Conservation (phyloP, 345 rosid species). For the Balakata baccata region DNA sequence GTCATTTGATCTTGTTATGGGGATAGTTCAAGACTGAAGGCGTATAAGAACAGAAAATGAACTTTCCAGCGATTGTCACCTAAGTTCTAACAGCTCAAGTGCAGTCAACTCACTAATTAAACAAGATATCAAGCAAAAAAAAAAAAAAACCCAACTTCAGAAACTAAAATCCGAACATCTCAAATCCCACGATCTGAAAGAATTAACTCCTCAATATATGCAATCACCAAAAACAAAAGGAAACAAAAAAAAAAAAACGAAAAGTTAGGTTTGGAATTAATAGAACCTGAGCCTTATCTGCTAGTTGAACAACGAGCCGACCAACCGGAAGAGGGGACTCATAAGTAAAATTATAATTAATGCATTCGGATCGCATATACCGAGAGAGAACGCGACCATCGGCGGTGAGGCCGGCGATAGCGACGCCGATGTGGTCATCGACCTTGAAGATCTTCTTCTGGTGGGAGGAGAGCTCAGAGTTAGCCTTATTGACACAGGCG, state of each 20-base stretch:
- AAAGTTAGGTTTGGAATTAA: neutral
- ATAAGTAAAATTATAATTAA: slow-evolving; percentile 76
- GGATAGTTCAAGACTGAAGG: neutral
- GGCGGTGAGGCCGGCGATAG: slow-evolving; percentile 95
- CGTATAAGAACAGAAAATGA: neutral
- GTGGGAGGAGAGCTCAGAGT: slow-evolving; percentile 91
- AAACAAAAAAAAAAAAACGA: neutral
- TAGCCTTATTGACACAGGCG: slow-evolving; percentile 89
- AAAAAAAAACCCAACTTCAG: neutral
- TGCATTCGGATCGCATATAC: slow-evolving; percentile 92
- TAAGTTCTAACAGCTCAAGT: neutral
- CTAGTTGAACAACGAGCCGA: slow-evolving; percentile 90
- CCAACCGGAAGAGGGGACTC: slow-evolving; percentile 98
- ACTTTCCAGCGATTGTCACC: neutral
- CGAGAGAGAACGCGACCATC: slow-evolving; percentile 97
- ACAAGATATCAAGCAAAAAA: neutral
- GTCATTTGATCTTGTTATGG: no score
- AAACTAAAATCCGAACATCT: neutral
- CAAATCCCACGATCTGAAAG: neutral
- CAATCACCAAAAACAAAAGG: neutral
- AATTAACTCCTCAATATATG: neutral
- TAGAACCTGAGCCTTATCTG: slow-evolving; percentile 94
- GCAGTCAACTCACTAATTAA: neutral
- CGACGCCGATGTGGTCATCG: slow-evolving; percentile 96
- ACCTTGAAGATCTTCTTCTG: slow-evolving; percentile 98